Percentiles rank a stretch among this genome's conserved stretches.
Evolutionary conservation across 257 asterid species (phyloP).

Genomic region (Asclepias syriaca): DNA sequence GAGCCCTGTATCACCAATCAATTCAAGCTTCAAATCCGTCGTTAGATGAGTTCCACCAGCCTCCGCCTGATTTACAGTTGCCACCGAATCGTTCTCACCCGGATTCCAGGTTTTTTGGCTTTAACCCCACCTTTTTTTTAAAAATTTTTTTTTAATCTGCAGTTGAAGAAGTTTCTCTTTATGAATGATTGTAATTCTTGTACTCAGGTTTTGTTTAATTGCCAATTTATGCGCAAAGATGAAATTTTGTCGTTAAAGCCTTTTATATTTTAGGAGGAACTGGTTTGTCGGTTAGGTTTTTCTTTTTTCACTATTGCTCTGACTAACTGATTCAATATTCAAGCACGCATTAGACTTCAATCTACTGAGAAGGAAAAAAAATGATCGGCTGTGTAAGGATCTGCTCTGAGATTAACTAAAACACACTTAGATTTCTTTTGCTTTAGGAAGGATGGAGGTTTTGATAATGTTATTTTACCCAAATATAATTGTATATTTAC

Average conservation of each 20-base stretch:
- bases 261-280: not conserved
- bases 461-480: not conserved
- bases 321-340: not conserved
- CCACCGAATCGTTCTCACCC: constrained; percentile 35
- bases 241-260: too few species aligned
- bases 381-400: not conserved
- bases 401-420: not conserved
- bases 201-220: too few species aligned
- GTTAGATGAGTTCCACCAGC: constrained; percentile 31
- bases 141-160: not conserved
- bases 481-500: not conserved
- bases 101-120: constrained; percentile 49
- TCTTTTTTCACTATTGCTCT: not conserved
- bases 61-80: constrained; percentile 35
- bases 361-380: not conserved
- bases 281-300: not conserved
- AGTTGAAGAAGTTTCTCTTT: too few species aligned
- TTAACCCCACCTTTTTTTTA: not conserved
- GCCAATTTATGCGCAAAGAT: not conserved
- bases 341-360: not conserved
- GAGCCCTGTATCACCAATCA: constrained; percentile 36
- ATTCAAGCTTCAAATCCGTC: constrained; percentile 43
- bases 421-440: not conserved
- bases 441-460: not conserved
- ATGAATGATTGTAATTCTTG: not conserved